phyloP scores from a whole-genome alignment of 2,329 filamentous ascomycete genomes.

The Ceratocystis alfenasii region DNA sequence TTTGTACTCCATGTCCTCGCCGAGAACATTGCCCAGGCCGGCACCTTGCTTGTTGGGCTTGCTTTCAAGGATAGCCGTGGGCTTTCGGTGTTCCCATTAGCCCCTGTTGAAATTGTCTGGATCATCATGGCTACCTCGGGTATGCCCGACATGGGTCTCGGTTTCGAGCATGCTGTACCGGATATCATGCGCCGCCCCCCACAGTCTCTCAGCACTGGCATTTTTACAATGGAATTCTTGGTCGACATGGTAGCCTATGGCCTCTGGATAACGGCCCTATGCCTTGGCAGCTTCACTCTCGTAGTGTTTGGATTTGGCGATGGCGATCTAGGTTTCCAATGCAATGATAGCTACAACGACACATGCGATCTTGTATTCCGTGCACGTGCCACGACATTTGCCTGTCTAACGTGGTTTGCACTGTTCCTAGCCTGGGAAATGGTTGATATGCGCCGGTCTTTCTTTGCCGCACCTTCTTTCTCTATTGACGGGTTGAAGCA shows the following conservation, averaged over 20 bases:
- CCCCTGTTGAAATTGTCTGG: slow-evolving; percentile 69
- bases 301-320: slow-evolving; percentile 53
- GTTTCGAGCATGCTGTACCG: slow-evolving; percentile 57
- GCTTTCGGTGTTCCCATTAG: slow-evolving; percentile 60
- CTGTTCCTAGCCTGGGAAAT: slow-evolving; percentile 71
- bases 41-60: slow-evolving; percentile 57
- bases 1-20: slow-evolving; percentile 59
- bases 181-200: slow-evolving; percentile 59
- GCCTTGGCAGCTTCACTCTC: slow-evolving; percentile 49
- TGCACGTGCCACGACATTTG: slow-evolving; percentile 61
- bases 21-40: slow-evolving; percentile 60
- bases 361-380: slow-evolving; percentile 54
- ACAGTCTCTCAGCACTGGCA: slow-evolving; percentile 47
- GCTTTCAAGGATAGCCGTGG: slow-evolving; percentile 54
- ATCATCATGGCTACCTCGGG: slow-evolving; percentile 70
- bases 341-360: slow-evolving; percentile 46
- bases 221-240: slow-evolving; percentile 55
- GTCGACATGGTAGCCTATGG: slow-evolving; percentile 58
- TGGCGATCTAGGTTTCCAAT: slow-evolving; percentile 45
- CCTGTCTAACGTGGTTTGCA: slow-evolving; percentile 63
- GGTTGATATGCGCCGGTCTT: slow-evolving; percentile 57
- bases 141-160: slow-evolving; percentile 65
- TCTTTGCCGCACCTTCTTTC: slow-evolving; percentile 55
- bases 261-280: slow-evolving; percentile 54
- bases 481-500: slow-evolving; percentile 34